Evolutionary conservation across 371 early-diverging fungal species (phyloP), one percentile per base, ranked within the genome.

Genomic region (Paramicrosporidium saccamoebae): DNA sequence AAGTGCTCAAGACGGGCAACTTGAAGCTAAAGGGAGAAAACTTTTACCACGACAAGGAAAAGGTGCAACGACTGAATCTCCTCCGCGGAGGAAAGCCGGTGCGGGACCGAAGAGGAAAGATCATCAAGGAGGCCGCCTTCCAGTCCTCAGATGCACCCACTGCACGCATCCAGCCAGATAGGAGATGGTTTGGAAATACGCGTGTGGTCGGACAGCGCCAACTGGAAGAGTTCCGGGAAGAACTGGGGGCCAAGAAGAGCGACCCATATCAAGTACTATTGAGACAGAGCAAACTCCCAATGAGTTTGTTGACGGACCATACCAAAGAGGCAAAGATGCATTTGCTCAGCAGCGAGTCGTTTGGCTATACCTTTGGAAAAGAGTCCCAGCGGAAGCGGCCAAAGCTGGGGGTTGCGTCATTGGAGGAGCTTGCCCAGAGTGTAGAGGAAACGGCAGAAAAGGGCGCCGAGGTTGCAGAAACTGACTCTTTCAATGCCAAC

Each of bases 151-250:
- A 61, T 25, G 64, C 64, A 6, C 48, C 59, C 13, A 63, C 66
- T 5, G 68, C 69, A 10, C 57, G 84, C 30, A 68, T 96, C 10
- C 69, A 74, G 26, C 79, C 96, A 26, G 66, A 82, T 42, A 56
- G 95, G 43, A 63, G 71, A 35, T 96, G 95, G 97, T 98, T 96
- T 45, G 79, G 81, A 42, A 71, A 94, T 56, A 72, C 88, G 20
- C 52, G 88, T 29, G 86, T 78, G 7, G 75, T 82, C 35, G 74
- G 73, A 2, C 82, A 82, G 39, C 67, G 77, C 41, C 68, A 69
- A 23, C 53, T 88, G 25, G 72, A 69, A 29, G 54, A 52, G 29
- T 86, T 88, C 42, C 58, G 84, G 19, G 68, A 75, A 35, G 82
- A 79, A 27, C 60, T 96, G 38, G 60, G 65, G 16, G 48, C 58